These are phyloP conservation scores for Chloris gayana DNA, from an alignment of 176 grass and related monocot species.

Conservation along the genomic window DNA sequence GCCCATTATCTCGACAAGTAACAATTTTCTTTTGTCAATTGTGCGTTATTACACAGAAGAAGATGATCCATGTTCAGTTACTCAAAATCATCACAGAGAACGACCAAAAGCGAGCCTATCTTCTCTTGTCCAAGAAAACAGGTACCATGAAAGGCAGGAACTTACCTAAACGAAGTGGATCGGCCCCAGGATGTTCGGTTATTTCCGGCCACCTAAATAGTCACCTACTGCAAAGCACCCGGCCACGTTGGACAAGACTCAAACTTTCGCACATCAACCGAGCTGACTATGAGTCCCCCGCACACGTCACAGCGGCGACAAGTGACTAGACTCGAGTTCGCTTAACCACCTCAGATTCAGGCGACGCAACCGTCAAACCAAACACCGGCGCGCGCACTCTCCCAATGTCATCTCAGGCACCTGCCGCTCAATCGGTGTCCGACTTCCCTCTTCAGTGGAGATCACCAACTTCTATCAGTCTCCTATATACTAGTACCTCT, in stretches of 20 bases:
- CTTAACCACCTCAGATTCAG: constrained; percentile 48
- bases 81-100: too few species aligned
- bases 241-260: too few species aligned
- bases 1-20: too few species aligned
- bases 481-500: too few species aligned
- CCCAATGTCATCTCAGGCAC: constrained; percentile 22
- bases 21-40: too few species aligned
- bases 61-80: too few species aligned
- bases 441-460: too few species aligned
- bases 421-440: not conserved
- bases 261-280: constrained; percentile 18
- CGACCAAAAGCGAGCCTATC: too few species aligned
- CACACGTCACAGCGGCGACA: not conserved
- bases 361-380: constrained; percentile 40
- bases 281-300: not conserved
- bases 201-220: constrained; percentile 31
- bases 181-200: not conserved
- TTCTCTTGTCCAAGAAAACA: not conserved
- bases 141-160: too few species aligned
- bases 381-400: not conserved
- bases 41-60: too few species aligned
- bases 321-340: not conserved
- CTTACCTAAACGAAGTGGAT: not conserved
- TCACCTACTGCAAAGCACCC: constrained; percentile 4
- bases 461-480: not conserved